Base-by-base conservation (phyloP, 2,329 filamentous ascomycete species). In the Cladophialophora carrionii region DNA sequence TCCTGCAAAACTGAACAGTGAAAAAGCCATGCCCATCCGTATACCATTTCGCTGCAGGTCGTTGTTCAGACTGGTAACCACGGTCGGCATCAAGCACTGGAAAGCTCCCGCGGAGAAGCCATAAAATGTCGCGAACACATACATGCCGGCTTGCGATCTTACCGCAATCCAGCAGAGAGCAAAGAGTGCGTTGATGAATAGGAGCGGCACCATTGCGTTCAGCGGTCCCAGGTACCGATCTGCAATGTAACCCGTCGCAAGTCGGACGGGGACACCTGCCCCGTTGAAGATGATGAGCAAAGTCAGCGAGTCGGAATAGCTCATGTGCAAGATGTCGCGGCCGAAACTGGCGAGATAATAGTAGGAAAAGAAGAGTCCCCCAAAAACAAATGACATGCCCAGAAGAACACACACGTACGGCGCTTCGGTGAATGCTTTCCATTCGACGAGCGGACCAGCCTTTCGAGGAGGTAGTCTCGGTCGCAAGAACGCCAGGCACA, bases 21-120 rank as follows among this genome's bases (percentile, higher is more conserved):
- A 81, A 58, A 86, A 81, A 5, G 83, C 79, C 81, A 85, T 84
- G 1, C 84, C 84, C 75, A 86, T 83, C 20, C 84, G 76, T n/a
- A 83, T 80, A 0, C 84, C 84, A 4, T 77, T 76, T 73, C 84
- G 85, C 66, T 79, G 80, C 64, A 84, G 63, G 71, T 86, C 82
- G 0, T 78, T 78, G 0, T 82, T 85, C 63, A 87, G 75, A 49
- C 82, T 83, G 57, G 82, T 83, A 49, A 89, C 71, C 0, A 83
- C 84, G 0, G 87, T 86, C 0, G 89, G 88, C 70, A 90, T 90
- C 10, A 91, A 74, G 10, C 83, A 83, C 75, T 90, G 88, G 59
- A 90, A 84, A 0, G 82, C 86, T 0, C 87, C 88, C 0, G 83
- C 86, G 1, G 83, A 83, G 57, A 90, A 80, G 1, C 90, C 90